These are phyloP conservation scores for Pascua guehoae DNA, from an alignment of 1,284 basidiomycete species.

Conservation along the genomic window DNA sequence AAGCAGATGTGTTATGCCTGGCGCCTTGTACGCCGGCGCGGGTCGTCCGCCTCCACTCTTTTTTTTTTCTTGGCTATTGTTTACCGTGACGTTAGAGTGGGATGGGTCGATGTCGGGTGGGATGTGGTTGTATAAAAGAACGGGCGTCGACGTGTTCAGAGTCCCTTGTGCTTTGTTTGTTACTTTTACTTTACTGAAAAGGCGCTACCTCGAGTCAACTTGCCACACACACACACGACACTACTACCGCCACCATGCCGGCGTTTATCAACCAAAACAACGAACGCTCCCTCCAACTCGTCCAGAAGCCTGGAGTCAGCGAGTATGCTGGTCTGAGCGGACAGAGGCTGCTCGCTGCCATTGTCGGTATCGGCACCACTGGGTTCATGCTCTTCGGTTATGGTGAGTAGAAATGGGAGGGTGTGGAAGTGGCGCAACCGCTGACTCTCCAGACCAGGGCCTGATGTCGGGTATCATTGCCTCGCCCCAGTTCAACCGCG, in stretches of 20 bases:
- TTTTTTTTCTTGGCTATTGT: too few relatives aligned
- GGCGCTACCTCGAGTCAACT: too few relatives aligned
- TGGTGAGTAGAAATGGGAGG: conserved; percentile 25
- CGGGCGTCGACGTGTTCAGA: too few relatives aligned
- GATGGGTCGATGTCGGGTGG: too few relatives aligned
- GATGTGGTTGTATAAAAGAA: too few relatives aligned
- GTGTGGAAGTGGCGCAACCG: not conserved
- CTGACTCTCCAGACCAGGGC: conserved; percentile 18
- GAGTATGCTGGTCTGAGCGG: conserved; percentile 41
- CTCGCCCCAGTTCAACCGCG: conserved; percentile 46
- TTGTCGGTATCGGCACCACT: conserved; percentile 41
- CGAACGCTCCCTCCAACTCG: conserved; percentile 2
- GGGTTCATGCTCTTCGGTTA: conserved; percentile 45
- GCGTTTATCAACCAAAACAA: conserved; percentile 12
- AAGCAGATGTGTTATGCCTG: too few relatives aligned
- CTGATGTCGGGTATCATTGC: conserved; percentile 47
- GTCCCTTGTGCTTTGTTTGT: too few relatives aligned
- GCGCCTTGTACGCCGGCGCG: too few relatives aligned
- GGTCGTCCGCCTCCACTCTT: too few relatives aligned
- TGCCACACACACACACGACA: too few relatives aligned
- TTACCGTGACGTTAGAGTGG: too few relatives aligned
- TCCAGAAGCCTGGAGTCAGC: conserved; percentile 18
- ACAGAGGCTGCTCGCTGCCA: conserved; percentile 33
- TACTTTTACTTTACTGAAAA: too few relatives aligned
- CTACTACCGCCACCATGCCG: conserved; percentile 1